Evolutionary conservation across 257 asterid genomes (phyloP).

Genomic region (Penstemon davidsonii): DNA sequence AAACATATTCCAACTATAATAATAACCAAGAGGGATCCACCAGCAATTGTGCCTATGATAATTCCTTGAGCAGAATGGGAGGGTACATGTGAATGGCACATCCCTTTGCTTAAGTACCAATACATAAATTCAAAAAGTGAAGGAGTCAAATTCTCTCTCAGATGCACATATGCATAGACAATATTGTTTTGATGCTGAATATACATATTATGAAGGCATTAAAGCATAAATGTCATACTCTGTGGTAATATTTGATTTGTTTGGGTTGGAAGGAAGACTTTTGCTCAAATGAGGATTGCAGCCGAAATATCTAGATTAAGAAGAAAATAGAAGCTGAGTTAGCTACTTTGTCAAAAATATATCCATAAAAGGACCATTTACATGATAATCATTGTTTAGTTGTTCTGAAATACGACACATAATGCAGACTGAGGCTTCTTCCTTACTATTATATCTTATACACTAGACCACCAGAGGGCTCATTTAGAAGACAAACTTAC

Average conservation of each 20-base stretch:
- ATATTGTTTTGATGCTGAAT: neutral
- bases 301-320: slow-evolving; percentile 49
- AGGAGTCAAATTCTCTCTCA: slow-evolving; percentile 25
- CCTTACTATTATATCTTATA: too few relatives aligned
- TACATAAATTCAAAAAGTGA: slow-evolving; percentile 13
- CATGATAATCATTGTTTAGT: neutral
- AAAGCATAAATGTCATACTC: slow-evolving; percentile 50
- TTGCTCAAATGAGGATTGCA: slow-evolving; percentile 46
- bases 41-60: slow-evolving; percentile 48
- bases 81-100: slow-evolving; percentile 36
- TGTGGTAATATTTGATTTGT: slow-evolving; percentile 47
- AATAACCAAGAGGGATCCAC: slow-evolving; percentile 45
- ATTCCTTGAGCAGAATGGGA: slow-evolving; percentile 37
- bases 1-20: slow-evolving; percentile 37
- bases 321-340: neutral
- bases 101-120: slow-evolving; percentile 46
- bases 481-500: slow-evolving; percentile 37
- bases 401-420: neutral
- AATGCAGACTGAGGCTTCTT: too few relatives aligned
- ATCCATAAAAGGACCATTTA: too few relatives aligned
- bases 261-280: slow-evolving; percentile 36
- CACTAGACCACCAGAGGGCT: too few relatives aligned
- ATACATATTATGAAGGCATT: neutral
- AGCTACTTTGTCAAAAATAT: slow-evolving; percentile 12
- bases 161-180: slow-evolving; percentile 1